phyloP scores from a whole-genome alignment of 2,329 filamentous ascomycete genomes.

The Lachnellula hyalina region DNA sequence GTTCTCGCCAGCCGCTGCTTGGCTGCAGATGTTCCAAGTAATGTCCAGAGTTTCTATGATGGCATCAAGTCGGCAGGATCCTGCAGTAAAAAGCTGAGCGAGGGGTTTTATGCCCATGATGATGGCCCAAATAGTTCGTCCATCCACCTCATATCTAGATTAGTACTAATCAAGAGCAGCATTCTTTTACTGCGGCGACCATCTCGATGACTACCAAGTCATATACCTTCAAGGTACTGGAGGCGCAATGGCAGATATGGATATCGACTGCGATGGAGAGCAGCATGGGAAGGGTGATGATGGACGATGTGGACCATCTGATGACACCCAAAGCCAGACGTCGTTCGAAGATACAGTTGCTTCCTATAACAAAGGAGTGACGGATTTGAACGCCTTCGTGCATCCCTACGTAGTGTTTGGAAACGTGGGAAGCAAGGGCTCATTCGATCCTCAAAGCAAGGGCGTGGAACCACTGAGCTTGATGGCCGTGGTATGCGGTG shows the following conservation, averaged over 20 bases:
- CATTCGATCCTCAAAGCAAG: conserved; percentile 35
- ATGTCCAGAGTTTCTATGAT: conserved; percentile 39
- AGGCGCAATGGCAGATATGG: conserved; percentile 47
- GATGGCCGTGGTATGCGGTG: conserved; percentile 49
- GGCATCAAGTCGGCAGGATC: conserved; percentile 34
- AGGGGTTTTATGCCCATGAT: conserved; percentile 37
- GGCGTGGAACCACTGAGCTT: conserved; percentile 48
- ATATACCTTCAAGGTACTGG: conserved; percentile 44
- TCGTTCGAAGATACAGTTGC: conserved; percentile 40
- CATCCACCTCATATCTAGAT: neutral
- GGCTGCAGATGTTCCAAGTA: conserved; percentile 34
- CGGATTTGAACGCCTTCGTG: conserved; percentile 47
- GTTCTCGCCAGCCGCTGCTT: neutral
- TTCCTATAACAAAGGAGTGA: conserved; percentile 35
- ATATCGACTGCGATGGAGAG: conserved; percentile 53
- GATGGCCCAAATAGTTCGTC: conserved; percentile 34
- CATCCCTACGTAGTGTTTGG: conserved; percentile 51
- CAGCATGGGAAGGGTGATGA: conserved; percentile 37
- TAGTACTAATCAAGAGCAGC: neutral
- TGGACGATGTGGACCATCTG: conserved; percentile 41
- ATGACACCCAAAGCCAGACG: conserved; percentile 42
- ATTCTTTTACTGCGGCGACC: conserved; percentile 44
- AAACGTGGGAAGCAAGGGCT: conserved; percentile 36
- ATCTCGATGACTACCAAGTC: conserved; percentile 34
- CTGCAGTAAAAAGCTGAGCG: conserved; percentile 36